A percentile compares a stretch with the other conserved stretches of the same genome.
These are phyloP conservation scores for Fusarium circinatum DNA, from an alignment of 2,329 filamentous ascomycete species.

Conservation along the genomic window DNA sequence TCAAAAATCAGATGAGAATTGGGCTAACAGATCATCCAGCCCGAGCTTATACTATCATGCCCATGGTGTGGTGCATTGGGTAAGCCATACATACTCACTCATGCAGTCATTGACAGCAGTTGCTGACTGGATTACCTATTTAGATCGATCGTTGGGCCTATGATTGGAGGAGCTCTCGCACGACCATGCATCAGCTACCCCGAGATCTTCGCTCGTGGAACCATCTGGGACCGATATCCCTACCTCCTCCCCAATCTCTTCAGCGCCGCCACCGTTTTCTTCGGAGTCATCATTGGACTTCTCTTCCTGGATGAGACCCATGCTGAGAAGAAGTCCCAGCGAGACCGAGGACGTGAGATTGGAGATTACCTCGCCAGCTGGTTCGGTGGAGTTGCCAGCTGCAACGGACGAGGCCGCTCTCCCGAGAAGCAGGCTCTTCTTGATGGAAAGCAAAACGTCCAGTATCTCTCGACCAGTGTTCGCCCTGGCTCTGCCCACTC, in stretches of 20 bases:
- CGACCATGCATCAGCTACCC: slow-evolving; percentile 88
- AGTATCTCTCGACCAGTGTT: slow-evolving; percentile 59
- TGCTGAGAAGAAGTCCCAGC: slow-evolving; percentile 77
- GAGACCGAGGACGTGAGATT: slow-evolving; percentile 79
- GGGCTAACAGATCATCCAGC: slow-evolving; percentile 60
- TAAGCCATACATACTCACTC: slow-evolving; percentile 53
- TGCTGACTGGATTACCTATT: slow-evolving; percentile 44
- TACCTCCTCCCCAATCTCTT: slow-evolving; percentile 95
- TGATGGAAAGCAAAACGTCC: slow-evolving; percentile 68
- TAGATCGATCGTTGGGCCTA: slow-evolving; percentile 90
- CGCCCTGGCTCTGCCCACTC: slow-evolving; percentile 18
- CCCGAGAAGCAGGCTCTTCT: slow-evolving; percentile 72
- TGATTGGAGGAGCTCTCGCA: slow-evolving; percentile 89
- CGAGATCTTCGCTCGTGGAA: slow-evolving; percentile 73
- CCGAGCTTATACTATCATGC: slow-evolving; percentile 96
- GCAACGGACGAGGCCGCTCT: slow-evolving; percentile 52
- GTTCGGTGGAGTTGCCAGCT: slow-evolving; percentile 48
- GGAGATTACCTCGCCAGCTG: slow-evolving; percentile 74
- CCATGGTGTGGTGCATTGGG: slow-evolving; percentile 97
- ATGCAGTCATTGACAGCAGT: neutral
- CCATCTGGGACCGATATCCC: slow-evolving; percentile 86
- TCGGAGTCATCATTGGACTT: slow-evolving; percentile 81
- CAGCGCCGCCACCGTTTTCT: slow-evolving; percentile 79
- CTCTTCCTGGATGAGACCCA: slow-evolving; percentile 97
- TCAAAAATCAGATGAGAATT: neutral